phyloP scores from a whole-genome alignment of 2,329 filamentous ascomycete species.

The Magnaporthales sp. region DNA sequence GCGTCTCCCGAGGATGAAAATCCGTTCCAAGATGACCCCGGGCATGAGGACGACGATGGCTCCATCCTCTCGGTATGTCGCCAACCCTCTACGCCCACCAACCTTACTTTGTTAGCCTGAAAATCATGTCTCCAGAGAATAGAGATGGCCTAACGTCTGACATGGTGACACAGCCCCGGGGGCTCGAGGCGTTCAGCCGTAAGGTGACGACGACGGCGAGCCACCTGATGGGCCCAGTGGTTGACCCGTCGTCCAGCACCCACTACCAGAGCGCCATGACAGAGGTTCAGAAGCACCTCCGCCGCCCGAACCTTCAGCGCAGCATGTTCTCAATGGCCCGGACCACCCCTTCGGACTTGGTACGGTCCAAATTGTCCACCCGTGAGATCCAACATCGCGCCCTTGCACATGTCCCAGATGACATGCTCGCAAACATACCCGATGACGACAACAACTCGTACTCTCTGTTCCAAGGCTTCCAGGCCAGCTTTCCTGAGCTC shows the following conservation, averaged over 20 bases:
- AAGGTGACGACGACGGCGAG: constrained; percentile 92
- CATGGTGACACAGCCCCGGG: constrained; percentile 54
- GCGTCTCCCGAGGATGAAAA: constrained; percentile 29
- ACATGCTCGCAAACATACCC: constrained; percentile 81
- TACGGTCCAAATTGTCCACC: constrained; percentile 83
- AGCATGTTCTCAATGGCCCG: constrained; percentile 86
- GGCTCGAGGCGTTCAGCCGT: constrained; percentile 84
- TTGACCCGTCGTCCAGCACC: constrained; percentile 43
- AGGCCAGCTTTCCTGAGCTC: constrained; percentile 72
- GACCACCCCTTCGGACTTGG: constrained; percentile 86
- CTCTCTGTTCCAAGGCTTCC: constrained; percentile 93
- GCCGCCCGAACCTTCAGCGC: constrained; percentile 74
- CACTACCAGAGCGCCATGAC: constrained; percentile 84
- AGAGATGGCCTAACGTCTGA: background rate
- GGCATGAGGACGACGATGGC: constrained; percentile 34
- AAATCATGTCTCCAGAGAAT: background rate
- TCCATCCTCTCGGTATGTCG: constrained; percentile 31
- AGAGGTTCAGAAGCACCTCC: constrained; percentile 73
- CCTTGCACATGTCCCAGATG: constrained; percentile 79
- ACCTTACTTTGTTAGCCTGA: background rate
- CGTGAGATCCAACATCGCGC: constrained; percentile 92
- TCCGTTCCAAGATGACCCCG: constrained; percentile 36
- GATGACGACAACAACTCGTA: constrained; percentile 80
- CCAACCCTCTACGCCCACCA: background rate
- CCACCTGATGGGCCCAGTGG: constrained; percentile 69